Conservation (phyloP, 306 rosid genomes). For the Rosa persica region DNA sequence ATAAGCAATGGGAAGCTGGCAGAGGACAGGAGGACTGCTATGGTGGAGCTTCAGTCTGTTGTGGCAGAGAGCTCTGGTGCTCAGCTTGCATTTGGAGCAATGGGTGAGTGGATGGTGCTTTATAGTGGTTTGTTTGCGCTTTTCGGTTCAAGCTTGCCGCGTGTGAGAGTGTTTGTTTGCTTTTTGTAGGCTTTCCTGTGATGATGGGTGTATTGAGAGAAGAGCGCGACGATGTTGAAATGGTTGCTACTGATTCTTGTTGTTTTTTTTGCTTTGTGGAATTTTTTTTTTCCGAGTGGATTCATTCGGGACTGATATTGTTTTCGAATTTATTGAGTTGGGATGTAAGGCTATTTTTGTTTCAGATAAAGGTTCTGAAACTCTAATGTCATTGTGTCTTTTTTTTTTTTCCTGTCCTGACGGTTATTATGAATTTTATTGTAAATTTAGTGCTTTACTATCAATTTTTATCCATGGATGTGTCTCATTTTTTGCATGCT, state of each 20-base stretch:
- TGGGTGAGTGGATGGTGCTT: slow-evolving; percentile 54
- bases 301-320: not conserved
- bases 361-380: not conserved
- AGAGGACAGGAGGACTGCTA: slow-evolving; percentile 85
- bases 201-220: slow-evolving; percentile 71
- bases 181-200: slow-evolving; percentile 73
- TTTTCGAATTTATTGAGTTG: not conserved
- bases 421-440: not conserved
- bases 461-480: slow-evolving; percentile 1
- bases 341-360: not conserved
- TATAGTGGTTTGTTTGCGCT: not conserved
- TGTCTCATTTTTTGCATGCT: slow-evolving; percentile 21
- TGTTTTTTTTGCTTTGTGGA: slow-evolving; percentile 9
- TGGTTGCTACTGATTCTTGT: slow-evolving; percentile 52
- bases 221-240: slow-evolving; percentile 91
- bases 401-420: not conserved
- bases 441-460: not conserved
- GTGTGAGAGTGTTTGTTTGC: slow-evolving; percentile 18
- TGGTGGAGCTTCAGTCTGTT: slow-evolving; percentile 85
- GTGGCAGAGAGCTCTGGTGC: slow-evolving; percentile 71
- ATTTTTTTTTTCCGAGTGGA: not conserved
- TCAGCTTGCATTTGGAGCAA: slow-evolving; percentile 92
- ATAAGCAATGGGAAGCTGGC: slow-evolving; percentile 87
- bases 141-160: not conserved
- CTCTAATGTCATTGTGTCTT: not conserved